Conservation (phyloP, 2,329 filamentous ascomycete genomes). For the Onygena corvina region DNA sequence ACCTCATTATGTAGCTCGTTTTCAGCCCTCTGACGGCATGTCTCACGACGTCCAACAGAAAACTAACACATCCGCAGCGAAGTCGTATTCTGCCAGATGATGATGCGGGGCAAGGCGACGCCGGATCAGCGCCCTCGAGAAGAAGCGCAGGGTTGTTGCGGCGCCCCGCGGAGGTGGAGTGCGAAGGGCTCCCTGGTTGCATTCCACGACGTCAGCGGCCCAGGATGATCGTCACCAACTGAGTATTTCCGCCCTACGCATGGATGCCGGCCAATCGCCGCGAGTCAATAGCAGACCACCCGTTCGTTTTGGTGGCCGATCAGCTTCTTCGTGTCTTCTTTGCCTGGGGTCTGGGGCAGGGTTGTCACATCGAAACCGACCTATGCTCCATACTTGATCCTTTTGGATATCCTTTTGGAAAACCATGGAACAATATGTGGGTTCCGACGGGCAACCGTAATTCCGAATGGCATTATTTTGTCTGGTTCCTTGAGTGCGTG, state of each 20-base stretch:
- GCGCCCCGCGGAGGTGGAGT: conserved; percentile 4
- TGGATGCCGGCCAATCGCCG: not conserved
- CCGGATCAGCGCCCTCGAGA: too few relatives aligned
- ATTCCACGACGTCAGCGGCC: conserved; percentile 4
- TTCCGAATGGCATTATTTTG: not conserved
- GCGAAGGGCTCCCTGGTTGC: not conserved
- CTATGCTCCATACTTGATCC: not conserved
- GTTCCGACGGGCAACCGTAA: not conserved
- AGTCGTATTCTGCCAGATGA: too few relatives aligned
- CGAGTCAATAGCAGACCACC: not conserved
- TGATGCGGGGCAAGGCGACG: too few relatives aligned
- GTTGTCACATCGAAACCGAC: not conserved
- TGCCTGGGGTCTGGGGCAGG: not conserved
- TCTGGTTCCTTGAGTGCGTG: too few relatives aligned
- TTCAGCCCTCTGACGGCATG: too few relatives aligned
- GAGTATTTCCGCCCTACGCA: not conserved
- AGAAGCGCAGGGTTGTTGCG: not conserved
- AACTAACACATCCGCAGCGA: too few relatives aligned
- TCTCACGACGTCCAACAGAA: too few relatives aligned
- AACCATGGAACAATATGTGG: not conserved
- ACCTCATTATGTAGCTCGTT: too few relatives aligned
- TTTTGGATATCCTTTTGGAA: too few relatives aligned
- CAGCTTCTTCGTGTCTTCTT: not conserved
- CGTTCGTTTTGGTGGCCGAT: not conserved
- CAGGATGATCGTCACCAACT: not conserved